Conservation (phyloP, 257 asterid species). For the Solanum corneliomulleri region DNA sequence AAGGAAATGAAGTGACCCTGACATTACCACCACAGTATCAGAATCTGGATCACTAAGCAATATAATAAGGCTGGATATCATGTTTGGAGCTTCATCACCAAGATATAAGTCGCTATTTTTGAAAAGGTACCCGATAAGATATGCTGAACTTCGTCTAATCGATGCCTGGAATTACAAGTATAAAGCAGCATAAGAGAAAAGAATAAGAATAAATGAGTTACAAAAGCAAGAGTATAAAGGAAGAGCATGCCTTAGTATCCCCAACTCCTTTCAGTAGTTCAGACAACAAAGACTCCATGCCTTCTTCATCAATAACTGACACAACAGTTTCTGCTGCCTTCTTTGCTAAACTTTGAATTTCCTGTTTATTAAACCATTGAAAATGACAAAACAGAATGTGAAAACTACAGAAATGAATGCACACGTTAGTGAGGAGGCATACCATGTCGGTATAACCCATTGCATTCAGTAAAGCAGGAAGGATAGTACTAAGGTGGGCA, state of each 20-base stretch:
- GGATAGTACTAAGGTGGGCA: constrained; percentile 76
- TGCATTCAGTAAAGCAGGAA: constrained; percentile 81
- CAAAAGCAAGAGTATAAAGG: constrained; percentile 1
- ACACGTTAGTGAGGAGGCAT: background rate
- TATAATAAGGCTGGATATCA: constrained; percentile 77
- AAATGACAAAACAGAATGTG: background rate
- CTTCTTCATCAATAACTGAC: constrained; percentile 86
- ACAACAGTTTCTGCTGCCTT: constrained; percentile 95
- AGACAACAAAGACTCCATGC: constrained; percentile 63
- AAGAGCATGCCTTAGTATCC: constrained; percentile 62
- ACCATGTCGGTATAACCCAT: constrained; percentile 75
- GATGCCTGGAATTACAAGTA: constrained; percentile 56
- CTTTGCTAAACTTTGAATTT: constrained; percentile 56
- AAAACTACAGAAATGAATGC: background rate
- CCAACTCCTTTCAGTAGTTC: constrained; percentile 88
- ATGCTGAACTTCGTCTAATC: constrained; percentile 58
- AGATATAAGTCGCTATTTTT: constrained; percentile 81
- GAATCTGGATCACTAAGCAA: constrained; percentile 81
- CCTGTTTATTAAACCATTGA: constrained; percentile 22
- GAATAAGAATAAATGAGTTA: background rate
- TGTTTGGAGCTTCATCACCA: constrained; percentile 90
- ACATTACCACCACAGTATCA: constrained; percentile 64
- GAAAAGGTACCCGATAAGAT: constrained; percentile 87
- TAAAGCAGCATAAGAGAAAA: constrained; percentile 4
- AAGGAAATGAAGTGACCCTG: background rate